Evolutionary conservation across 2,329 filamentous ascomycete species (phyloP).

Genomic region (Stachybotrys chlorohalonatus): DNA sequence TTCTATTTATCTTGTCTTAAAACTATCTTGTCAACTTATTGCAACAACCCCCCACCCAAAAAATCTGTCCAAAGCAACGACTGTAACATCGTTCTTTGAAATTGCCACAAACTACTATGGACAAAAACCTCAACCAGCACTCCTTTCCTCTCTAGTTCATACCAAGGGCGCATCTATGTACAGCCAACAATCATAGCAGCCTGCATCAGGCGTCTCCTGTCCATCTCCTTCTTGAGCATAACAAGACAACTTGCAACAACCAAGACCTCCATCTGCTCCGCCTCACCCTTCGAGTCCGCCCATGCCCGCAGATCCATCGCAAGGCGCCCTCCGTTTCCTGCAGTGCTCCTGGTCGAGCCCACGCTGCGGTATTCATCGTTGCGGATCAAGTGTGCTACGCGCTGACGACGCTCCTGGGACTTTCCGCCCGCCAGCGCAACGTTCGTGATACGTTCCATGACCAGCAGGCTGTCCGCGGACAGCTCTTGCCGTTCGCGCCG

Average conservation of each 20-base stretch:
- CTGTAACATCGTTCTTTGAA: too few species aligned
- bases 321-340: conserved; percentile 42
- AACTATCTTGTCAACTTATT: too few species aligned
- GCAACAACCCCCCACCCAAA: too few species aligned
- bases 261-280: conserved; percentile 35
- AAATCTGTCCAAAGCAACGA: too few species aligned
- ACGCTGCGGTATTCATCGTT: conserved; percentile 26
- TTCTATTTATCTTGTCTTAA: too few species aligned
- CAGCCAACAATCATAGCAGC: conserved; percentile 31
- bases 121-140: background rate
- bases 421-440: conserved; percentile 18
- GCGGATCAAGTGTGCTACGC: conserved; percentile 35
- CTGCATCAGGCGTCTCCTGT: conserved; percentile 45
- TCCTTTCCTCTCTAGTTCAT: background rate
- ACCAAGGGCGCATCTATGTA: conserved; percentile 1
- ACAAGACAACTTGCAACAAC: conserved; percentile 46
- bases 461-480: conserved; percentile 33
- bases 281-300: conserved; percentile 21
- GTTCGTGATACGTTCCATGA: conserved; percentile 38
- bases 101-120: too few species aligned
- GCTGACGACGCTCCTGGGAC: conserved; percentile 17
- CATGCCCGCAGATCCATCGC: conserved; percentile 31
- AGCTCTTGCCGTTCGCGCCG: conserved; percentile 33
- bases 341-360: conserved; percentile 26
- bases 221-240: conserved; percentile 59